These are phyloP conservation scores for Mucor irregularis DNA, from an alignment of 371 early-diverging fungal genomes.

Conservation along the genomic window DNA sequence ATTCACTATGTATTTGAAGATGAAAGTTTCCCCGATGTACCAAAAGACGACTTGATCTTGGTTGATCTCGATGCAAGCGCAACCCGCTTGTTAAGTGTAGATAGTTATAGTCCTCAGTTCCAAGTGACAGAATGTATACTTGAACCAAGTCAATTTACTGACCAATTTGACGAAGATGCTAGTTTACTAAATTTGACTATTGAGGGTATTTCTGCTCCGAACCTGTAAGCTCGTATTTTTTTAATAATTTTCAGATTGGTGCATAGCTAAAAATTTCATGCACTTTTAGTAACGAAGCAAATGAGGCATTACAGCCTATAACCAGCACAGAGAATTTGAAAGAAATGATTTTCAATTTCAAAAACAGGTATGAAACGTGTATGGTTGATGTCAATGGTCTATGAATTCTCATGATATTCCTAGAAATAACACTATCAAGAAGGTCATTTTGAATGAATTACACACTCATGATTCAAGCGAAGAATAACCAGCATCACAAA, in stretches of 20 bases:
- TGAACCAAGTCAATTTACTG: constrained; percentile 38
- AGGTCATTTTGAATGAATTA: no score
- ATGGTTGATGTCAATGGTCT: no score
- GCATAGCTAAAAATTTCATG: background rate
- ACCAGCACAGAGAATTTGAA: constrained; percentile 31
- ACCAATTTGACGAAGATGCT: constrained; percentile 37
- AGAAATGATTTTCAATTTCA: constrained; percentile 35
- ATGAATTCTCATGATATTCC: background rate
- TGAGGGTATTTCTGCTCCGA: constrained; percentile 44
- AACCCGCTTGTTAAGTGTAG: constrained; percentile 29
- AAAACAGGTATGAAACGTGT: constrained; percentile 22
- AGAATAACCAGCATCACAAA: background rate
- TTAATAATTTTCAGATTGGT: background rate
- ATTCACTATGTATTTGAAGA: constrained; percentile 61
- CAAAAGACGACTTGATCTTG: constrained; percentile 50
- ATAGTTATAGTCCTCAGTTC: constrained; percentile 53
- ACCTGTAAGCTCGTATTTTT: no score
- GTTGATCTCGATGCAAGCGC: constrained; percentile 48
- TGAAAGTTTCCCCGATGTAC: constrained; percentile 50
- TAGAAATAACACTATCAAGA: constrained; percentile 2
- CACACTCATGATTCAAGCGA: no score
- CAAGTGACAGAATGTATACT: constrained; percentile 52
- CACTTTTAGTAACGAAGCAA: constrained; percentile 27
- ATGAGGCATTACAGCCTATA: constrained; percentile 32
- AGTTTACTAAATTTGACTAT: constrained; percentile 34